Evolutionary conservation across 441 rosid species (phyloP), one percentile per base, ranked within the genome.

Genomic region (Bruguiera hainesii): DNA sequence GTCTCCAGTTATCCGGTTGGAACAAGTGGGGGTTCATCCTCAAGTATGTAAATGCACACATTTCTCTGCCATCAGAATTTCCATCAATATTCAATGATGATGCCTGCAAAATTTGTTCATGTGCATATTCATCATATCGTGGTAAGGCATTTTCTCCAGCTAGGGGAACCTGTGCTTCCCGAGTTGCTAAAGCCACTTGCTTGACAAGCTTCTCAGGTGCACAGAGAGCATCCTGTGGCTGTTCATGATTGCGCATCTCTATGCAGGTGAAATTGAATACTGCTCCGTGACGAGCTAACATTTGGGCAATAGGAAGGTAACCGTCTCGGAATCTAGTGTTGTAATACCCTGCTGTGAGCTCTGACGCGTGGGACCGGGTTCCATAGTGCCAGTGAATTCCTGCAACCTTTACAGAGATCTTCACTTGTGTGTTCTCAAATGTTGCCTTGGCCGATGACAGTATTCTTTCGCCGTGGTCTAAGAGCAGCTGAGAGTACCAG

Each of bases 301-400:
- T 87, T 63, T 79, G 83, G 7, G 97, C 97, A 13, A 93, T 84
- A 0, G 98, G 96, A 25, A 93, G 83, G 80, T 93, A 93, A 2
- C 98, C 96, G 20, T 93, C 98, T 7, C 90, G 81, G 77, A 61
- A 82, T 67, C 97, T 79, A 3, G 97, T 90, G 83, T 93, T 93
- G 73, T 88, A 93, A 80, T 93, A 93, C 30, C 98, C 98, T 20
- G 97, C 98, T 2, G 98, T 93, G 65, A 93, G 98, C 77, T 93
- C 98, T 23, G 98, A 88, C 31, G 98, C 93, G 42, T 93, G 98
- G 15, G 98, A 90, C 37, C 89, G 77, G 6, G 81, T 80, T 15
- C 97, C 97, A 2, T 90, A 93, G 65, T 93, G 98, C 97, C 98
- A 93, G 70, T 93, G 98, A 67, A 93, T 93, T 53, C 98, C 98